These are phyloP conservation scores for Penicillium coprophilum DNA, from an alignment of 495 filamentous ascomycete genomes.

Conservation along the genomic window DNA sequence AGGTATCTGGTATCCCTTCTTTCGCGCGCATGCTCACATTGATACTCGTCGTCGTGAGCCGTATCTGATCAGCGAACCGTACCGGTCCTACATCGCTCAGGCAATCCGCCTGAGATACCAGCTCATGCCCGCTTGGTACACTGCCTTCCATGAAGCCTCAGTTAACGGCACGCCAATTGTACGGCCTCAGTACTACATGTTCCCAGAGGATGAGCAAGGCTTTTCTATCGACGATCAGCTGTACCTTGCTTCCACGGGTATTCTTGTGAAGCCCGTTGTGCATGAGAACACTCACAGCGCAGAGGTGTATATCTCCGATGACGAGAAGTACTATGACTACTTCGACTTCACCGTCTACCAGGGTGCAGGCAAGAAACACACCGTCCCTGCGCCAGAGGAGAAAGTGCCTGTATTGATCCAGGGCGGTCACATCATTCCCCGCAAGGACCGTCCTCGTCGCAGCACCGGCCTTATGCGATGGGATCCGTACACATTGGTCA, in stretches of 20 bases:
- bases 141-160: constrained; percentile 87
- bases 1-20: constrained; percentile 97
- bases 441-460: constrained; percentile 81
- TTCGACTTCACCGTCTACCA: constrained; percentile 76
- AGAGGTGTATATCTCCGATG: constrained; percentile 82
- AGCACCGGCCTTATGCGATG: constrained; percentile 86
- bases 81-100: constrained; percentile 80
- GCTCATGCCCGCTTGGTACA: constrained; percentile 93
- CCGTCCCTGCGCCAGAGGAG: constrained; percentile 73
- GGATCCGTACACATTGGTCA: constrained; percentile 89
- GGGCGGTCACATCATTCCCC: constrained; percentile 86
- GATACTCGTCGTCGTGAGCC: constrained; percentile 93
- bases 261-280: constrained; percentile 85
- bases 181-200: constrained; percentile 85
- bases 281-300: constrained; percentile 68
- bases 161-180: constrained; percentile 82
- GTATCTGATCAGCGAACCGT: constrained; percentile 81
- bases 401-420: constrained; percentile 87
- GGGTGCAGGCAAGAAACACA: constrained; percentile 64
- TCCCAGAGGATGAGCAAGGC: constrained; percentile 81
- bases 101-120: constrained; percentile 86
- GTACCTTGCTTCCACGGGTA: constrained; percentile 80
- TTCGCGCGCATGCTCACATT: constrained; percentile 97
- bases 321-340: constrained; percentile 90
- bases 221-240: constrained; percentile 91